phyloP scores from a whole-genome alignment of 2,329 filamentous ascomycete genomes.

The Claviceps arundinis region DNA sequence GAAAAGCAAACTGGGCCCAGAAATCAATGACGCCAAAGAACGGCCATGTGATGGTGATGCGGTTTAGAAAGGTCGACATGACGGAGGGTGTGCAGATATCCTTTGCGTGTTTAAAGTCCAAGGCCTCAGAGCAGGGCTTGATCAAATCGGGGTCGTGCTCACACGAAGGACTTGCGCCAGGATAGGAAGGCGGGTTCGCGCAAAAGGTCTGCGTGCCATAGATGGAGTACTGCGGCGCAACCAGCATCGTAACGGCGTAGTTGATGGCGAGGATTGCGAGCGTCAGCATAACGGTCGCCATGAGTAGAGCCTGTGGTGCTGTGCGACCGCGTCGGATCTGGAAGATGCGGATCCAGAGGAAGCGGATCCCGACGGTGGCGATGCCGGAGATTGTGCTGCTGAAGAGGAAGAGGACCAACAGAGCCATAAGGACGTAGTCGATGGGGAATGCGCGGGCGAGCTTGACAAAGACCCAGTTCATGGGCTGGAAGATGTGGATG shows the following conservation, averaged over 20 bases:
- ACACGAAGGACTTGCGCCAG: constrained; percentile 63
- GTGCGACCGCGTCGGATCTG: constrained; percentile 81
- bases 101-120: constrained; percentile 55
- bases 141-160: constrained; percentile 56
- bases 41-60: constrained; percentile 85
- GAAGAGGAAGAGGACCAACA: constrained; percentile 80
- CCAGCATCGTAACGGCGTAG: constrained; percentile 81
- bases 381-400: constrained; percentile 77
- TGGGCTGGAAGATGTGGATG: constrained; percentile 86
- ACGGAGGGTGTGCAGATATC: constrained; percentile 83
- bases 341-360: constrained; percentile 92
- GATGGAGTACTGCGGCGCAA: constrained; percentile 90
- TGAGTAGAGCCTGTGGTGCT: constrained; percentile 78
- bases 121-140: constrained; percentile 67
- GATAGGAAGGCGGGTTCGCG: constrained; percentile 50
- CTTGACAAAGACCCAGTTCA: constrained; percentile 73
- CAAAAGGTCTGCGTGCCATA: constrained; percentile 95
- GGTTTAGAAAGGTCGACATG: constrained; percentile 84
- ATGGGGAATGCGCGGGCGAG: constrained; percentile 75
- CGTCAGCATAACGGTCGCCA: constrained; percentile 82
- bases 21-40: constrained; percentile 90
- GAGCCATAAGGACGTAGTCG: constrained; percentile 80
- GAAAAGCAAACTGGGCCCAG: constrained; percentile 90
- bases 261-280: constrained; percentile 85
- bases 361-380: constrained; percentile 78